phyloP scores from a whole-genome alignment of 371 early-diverging fungal species.

The Gilbertella persicaria region DNA sequence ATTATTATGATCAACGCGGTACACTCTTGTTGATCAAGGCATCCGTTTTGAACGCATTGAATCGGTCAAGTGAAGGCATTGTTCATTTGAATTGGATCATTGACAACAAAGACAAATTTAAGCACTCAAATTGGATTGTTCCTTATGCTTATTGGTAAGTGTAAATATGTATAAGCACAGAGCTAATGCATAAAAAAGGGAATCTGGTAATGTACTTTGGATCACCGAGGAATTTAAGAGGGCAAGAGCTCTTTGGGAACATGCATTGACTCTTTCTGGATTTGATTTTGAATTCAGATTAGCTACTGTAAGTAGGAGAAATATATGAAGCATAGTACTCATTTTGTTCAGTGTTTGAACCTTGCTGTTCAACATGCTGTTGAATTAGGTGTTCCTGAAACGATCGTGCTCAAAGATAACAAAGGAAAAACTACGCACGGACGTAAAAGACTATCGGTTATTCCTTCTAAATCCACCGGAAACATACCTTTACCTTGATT shows the following conservation, averaged over 20 bases:
- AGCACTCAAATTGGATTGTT: conserved; percentile 56
- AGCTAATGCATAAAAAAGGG: conserved; percentile 29
- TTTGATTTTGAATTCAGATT: conserved; percentile 62
- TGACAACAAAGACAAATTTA: conserved; percentile 53
- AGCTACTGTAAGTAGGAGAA: conserved; percentile 37
- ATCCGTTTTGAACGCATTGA: conserved; percentile 36
- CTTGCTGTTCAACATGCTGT: conserved; percentile 49
- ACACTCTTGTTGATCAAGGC: conserved; percentile 43
- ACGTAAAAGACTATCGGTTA: conserved; percentile 43
- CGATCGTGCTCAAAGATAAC: conserved; percentile 23
- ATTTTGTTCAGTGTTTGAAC: conserved; percentile 33
- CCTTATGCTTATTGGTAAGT: conserved; percentile 65
- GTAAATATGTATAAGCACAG: background rate
- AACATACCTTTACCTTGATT: background rate
- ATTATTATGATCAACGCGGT: conserved; percentile 52
- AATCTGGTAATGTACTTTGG: conserved; percentile 62
- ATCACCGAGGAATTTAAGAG: conserved; percentile 47
- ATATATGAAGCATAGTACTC: background rate
- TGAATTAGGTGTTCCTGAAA: conserved; percentile 44
- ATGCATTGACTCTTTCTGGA: conserved; percentile 43
- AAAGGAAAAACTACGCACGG: conserved; percentile 47
- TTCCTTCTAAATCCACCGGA: conserved; percentile 13
- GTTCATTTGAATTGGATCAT: conserved; percentile 61
- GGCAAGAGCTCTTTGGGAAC: conserved; percentile 54
- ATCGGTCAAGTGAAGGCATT: conserved; percentile 39